phyloP scores from a whole-genome alignment of 2,329 filamentous ascomycete species.

The Colletotrichum tamarilloi region DNA sequence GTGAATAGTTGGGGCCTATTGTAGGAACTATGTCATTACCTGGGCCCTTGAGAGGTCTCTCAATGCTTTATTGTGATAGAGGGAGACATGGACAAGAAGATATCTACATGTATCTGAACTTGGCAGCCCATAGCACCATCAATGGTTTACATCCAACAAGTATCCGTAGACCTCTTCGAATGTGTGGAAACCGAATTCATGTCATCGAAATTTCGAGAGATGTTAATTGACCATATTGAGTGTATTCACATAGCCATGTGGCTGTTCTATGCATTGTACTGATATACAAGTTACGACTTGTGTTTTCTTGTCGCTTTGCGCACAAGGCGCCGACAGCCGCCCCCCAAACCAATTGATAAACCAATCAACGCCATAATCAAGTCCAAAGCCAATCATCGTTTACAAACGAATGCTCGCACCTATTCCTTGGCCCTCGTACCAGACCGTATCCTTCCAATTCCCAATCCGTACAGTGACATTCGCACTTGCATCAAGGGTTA shows the following conservation, averaged over 20 bases:
- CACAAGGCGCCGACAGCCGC: neutral
- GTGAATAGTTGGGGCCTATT: no score
- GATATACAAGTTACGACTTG: neutral
- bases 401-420: conserved; percentile 71
- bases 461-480: conserved; percentile 80
- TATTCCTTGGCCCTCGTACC: conserved; percentile 77
- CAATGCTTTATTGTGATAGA: neutral
- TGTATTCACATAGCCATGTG: neutral
- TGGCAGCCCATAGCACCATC: neutral
- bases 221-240: neutral
- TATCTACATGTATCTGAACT: neutral
- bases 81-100: neutral
- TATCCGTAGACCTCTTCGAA: no score
- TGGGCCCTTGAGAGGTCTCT: neutral
- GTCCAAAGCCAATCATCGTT: conserved; percentile 37
- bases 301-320: neutral
- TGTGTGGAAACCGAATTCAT: no score
- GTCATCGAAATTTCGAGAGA: neutral
- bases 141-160: no score
- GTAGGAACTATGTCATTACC: no score
- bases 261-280: neutral
- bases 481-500: conserved; percentile 84
- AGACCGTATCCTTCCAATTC: conserved; percentile 77
- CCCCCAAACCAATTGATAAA: conserved; percentile 1
- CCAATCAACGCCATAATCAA: conserved; percentile 12